Conservation (phyloP, 2,329 filamentous ascomycete genomes). For the Alternaria brassicicola region DNA sequence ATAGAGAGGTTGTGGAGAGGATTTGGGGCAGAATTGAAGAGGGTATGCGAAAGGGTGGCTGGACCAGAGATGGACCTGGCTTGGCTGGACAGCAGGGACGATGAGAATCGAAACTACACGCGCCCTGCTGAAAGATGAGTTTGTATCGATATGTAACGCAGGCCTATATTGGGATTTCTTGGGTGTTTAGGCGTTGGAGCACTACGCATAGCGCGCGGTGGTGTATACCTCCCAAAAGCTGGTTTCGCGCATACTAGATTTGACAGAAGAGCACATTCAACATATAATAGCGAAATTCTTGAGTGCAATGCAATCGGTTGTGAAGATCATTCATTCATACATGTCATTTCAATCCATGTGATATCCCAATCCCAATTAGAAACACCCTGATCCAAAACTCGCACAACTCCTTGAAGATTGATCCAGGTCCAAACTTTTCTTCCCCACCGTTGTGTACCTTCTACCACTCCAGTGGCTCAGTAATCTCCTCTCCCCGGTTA, state of each 20-base stretch:
- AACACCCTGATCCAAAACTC: not conserved
- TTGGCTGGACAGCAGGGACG: constrained; percentile 31
- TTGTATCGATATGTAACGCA: constrained; percentile 2
- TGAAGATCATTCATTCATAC: not conserved
- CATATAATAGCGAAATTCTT: not conserved
- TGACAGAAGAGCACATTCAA: not conserved
- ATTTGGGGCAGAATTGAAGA: constrained; percentile 91
- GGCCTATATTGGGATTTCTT: not conserved
- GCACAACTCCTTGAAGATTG: constrained; percentile 1
- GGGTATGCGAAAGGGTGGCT: constrained; percentile 85
- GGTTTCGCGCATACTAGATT: not conserved
- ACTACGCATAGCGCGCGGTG: not conserved
- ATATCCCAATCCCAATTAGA: not conserved
- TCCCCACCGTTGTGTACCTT: not conserved
- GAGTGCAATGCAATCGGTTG: not conserved
- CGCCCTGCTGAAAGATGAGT: constrained; percentile 4
- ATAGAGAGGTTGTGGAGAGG: constrained; percentile 88
- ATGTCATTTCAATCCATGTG: constrained; percentile 1
- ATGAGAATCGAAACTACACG: constrained; percentile 1
- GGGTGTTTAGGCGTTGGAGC: constrained; percentile 19
- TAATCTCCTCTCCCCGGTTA: constrained; percentile 82
- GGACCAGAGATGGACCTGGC: constrained; percentile 73
- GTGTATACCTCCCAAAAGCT: constrained; percentile 8
- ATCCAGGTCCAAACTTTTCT: not conserved
- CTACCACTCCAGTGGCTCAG: constrained; percentile 89